Evolutionary conservation across 75 land plant genomes (phyloP), one percentile per base, ranked within the genome.

Genomic region (Cupressus sempervirens): DNA sequence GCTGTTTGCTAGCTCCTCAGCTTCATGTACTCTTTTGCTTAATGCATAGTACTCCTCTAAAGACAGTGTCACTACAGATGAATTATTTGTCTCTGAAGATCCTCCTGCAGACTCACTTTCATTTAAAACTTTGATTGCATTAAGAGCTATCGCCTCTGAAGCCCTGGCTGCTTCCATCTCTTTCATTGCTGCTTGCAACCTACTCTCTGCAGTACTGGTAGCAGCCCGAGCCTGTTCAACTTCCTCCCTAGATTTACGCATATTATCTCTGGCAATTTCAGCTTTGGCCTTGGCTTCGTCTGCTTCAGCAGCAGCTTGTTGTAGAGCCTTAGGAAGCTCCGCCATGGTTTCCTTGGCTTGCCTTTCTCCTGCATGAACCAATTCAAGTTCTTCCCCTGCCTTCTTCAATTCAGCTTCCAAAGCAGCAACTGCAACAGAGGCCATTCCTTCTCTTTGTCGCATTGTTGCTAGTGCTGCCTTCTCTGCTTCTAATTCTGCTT

Each of bases 91-190:
- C 23, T 74, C 75, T 26, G 53, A 67, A 18, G 83, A 62, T 76
- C 72, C 67, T 46, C 46, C 83, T 73, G 87, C 90, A 29, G 88
- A 83, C 82, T 93, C 88, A 81, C 91, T 96, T 84, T 94, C 94
- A 48, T 91, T 90, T 43, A 93, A 84, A 65, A 89, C 92, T 81
- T 93, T 92, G n/a, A 95, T 86, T 82, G 92, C 93, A 38, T 90
- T 89, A 29, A 88, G 81, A 58, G 98, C 99, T 43, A 92, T 65
- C 3, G 84, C 86, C 76, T 97, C 95, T 58, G 96, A 91, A 74
- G 95, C 94, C 81, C 77, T 94, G 7, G 94, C 94, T 82, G 95
- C 95, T 73, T 93, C 95, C 50, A 89, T 92, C 86, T 94, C 98
- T 85, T 92, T 95, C 83, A 91, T 84, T 13, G 94, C 93, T 36